Percentiles rank a stretch among this genome's conserved stretches.
phyloP scores from a whole-genome alignment of 176 grass and related monocot species.

The Panicum miliaceum region DNA sequence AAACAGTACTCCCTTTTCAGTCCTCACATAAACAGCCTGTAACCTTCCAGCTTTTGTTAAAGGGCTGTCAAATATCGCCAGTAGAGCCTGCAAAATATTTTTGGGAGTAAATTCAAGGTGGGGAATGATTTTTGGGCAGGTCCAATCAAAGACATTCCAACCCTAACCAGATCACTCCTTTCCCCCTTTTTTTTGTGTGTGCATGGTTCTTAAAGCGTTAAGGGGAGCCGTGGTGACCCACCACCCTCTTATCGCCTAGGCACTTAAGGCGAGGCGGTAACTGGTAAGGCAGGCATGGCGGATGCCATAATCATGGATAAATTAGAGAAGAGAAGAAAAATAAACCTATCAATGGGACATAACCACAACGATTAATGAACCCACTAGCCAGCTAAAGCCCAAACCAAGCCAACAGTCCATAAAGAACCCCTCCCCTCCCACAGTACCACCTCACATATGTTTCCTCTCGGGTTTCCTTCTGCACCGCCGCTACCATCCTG shows the following conservation, averaged over 20 bases:
- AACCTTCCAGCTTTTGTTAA: constrained; percentile 91
- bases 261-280: background rate
- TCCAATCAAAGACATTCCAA: background rate
- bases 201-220: background rate
- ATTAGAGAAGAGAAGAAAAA: background rate
- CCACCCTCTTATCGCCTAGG: background rate
- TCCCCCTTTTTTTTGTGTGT: too few relatives aligned
- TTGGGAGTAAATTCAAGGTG: background rate
- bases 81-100: constrained; percentile 69
- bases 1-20: constrained; percentile 92
- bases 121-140: background rate
- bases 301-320: background rate
- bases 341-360: background rate
- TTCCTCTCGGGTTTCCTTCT: background rate
- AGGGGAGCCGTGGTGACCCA: background rate
- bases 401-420: background rate
- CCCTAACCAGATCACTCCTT: background rate
- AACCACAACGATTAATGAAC: background rate
- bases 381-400: background rate
- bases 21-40: constrained; percentile 93
- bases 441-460: too few relatives aligned
- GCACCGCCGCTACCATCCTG: background rate
- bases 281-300: too few relatives aligned
- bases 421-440: background rate
- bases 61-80: constrained; percentile 97